Percentiles rank a stretch among this genome's conserved stretches.
These are phyloP conservation scores for Leishmania guyanensis DNA, from an alignment of 208 protist genomes.

Conservation along the genomic window DNA sequence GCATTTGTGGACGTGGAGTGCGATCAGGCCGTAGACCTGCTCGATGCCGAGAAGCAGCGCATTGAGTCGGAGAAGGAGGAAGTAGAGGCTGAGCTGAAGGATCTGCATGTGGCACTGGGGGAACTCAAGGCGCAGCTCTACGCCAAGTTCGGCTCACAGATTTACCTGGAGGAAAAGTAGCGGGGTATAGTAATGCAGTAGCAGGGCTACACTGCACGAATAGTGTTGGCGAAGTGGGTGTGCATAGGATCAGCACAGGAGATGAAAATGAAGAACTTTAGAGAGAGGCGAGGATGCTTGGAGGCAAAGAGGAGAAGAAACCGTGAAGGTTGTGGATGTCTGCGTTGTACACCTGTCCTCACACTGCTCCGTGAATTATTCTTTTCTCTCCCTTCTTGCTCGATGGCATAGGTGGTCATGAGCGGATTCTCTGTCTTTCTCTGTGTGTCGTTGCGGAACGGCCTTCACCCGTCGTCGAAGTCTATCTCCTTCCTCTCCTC, in stretches of 20 bases:
- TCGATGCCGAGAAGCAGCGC: constrained; percentile 59
- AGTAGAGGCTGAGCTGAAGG: constrained; percentile 56
- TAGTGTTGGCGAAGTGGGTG: neutral
- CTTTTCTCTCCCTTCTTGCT: neutral
- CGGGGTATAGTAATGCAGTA: neutral
- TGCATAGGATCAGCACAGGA: neutral
- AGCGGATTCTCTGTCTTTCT: neutral
- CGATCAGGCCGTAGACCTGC: constrained; percentile 59
- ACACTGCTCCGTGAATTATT: neutral
- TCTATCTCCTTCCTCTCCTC: neutral
- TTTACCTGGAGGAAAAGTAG: constrained; percentile 90
- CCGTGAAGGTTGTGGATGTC: neutral
- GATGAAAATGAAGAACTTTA: neutral
- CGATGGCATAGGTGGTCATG: neutral
- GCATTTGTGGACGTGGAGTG: constrained; percentile 76
- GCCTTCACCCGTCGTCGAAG: too few species aligned
- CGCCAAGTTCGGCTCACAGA: constrained; percentile 88
- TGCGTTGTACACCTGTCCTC: neutral
- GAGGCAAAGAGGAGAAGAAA: neutral
- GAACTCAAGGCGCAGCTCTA: constrained; percentile 89
- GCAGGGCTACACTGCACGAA: neutral
- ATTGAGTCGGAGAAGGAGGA: constrained; percentile 54
- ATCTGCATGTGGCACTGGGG: constrained; percentile 52
- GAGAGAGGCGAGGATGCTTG: neutral
- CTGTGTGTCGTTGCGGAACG: too few species aligned